Conservation (phyloP, 1,284 basidiomycete genomes). For the Austroboletus niveus region DNA sequence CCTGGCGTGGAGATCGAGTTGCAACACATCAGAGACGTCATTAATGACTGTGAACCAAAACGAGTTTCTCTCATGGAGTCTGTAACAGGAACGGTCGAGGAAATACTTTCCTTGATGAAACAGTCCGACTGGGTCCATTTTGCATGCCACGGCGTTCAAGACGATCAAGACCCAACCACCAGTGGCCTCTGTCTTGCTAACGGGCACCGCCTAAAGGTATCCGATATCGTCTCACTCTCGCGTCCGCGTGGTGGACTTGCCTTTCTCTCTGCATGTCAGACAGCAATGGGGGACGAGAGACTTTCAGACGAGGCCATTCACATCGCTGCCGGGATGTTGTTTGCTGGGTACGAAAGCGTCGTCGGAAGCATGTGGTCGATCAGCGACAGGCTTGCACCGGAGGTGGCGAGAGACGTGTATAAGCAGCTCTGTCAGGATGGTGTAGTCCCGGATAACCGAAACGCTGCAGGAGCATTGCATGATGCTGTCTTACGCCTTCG, state of each 20-base stretch:
- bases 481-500: background rate
- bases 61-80: background rate
- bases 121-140: constrained; percentile 1
- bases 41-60: background rate
- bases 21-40: background rate
- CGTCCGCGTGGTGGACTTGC: too few relatives aligned
- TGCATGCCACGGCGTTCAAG: too few relatives aligned
- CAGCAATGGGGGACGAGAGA: too few relatives aligned
- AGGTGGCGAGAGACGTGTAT: background rate
- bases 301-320: background rate
- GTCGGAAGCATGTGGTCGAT: too few relatives aligned
- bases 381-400: background rate
- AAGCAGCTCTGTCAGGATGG: background rate
- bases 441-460: background rate
- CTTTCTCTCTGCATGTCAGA: too few relatives aligned
- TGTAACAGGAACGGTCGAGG: background rate
- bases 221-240: too few relatives aligned
- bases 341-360: too few relatives aligned
- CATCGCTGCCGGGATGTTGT: too few relatives aligned
- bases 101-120: constrained; percentile 6
- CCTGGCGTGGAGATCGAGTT: constrained; percentile 4
- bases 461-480: constrained; percentile 5
- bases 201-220: too few relatives aligned
- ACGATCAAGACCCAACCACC: too few relatives aligned
- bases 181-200: too few relatives aligned